Conservation (phyloP, 768 basidiomycete species). For the Lactarius pseudohatsudake region DNA sequence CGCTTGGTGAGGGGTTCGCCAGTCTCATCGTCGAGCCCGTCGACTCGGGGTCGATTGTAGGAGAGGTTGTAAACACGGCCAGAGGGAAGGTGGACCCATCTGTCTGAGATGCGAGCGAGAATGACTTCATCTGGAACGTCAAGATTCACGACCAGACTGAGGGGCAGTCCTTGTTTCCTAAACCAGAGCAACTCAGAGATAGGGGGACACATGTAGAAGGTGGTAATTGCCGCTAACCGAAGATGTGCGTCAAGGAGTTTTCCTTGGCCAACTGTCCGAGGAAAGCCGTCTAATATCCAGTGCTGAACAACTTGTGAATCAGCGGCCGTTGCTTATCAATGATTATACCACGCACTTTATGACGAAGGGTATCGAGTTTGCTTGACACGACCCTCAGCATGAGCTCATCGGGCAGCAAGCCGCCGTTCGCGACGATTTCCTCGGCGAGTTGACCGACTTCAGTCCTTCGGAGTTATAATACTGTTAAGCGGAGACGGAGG, state of each 20-base stretch:
- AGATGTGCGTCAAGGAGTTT: conserved; percentile 75
- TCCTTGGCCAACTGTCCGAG: conserved; percentile 84
- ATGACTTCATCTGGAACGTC: conserved; percentile 89
- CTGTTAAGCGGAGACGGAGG: neutral
- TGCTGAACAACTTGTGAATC: conserved; percentile 46
- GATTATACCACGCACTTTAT: conserved; percentile 50
- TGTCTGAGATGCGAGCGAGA: conserved; percentile 81
- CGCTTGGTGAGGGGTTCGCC: conserved; percentile 86
- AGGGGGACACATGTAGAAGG: neutral
- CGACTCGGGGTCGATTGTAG: conserved; percentile 79
- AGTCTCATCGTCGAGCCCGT: conserved; percentile 81
- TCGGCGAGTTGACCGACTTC: conserved; percentile 73
- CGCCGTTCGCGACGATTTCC: conserved; percentile 75
- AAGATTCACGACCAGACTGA: conserved; percentile 82
- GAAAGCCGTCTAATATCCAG: conserved; percentile 94
- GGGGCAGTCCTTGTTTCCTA: conserved; percentile 61
- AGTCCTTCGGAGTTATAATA: conserved; percentile 43
- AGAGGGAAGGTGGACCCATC: conserved; percentile 86
- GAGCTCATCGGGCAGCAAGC: conserved; percentile 73
- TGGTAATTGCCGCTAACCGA: conserved; percentile 44
- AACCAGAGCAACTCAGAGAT: neutral
- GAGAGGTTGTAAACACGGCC: conserved; percentile 89
- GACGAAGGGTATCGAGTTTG: conserved; percentile 63
- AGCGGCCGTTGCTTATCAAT: neutral
- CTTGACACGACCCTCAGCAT: conserved; percentile 75